Evolutionary conservation across 116 monocot species (phyloP), one percentile per base, ranked within the genome.

Genomic region (Zostera marina): DNA sequence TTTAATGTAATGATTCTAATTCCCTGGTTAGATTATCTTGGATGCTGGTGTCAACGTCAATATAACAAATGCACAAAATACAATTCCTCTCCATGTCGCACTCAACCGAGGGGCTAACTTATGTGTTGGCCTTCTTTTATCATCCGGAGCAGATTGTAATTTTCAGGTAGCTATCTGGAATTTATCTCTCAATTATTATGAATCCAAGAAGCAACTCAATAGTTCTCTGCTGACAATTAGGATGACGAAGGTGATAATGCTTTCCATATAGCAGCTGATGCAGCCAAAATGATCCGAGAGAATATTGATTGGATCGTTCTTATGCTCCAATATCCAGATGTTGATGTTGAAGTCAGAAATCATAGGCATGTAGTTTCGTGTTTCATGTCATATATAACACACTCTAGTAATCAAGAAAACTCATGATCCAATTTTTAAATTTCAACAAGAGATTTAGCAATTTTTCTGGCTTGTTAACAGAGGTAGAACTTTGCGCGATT

Each of bases 181-280:
- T n/a, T 15, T 48, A 8, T 5, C 32, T 1, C 15, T 49, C 49
- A 17, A 20, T 49, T 49, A 16, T 17, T 15, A 1, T 49, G 9
- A 49, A 15, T 32, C 32, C 32, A 49, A 49, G n/a, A 49, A 49
- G 13, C 4, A 54, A 11, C 22, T 32, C 26, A 54, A 24, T 17
- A 16, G 17, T 23, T 65, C 0, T 53, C 22, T 43, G 10, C 25
- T 47, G 11, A n/a, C 61, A 26, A 59, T 67, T 69, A 99, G 99
- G 99, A 99, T 73, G 99, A 99, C 68, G 99, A 99, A 73, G 91
- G 99, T 57, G 91, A 99, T 58, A 99, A 87, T 79, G 91, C 99
- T 59, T 99, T 99, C 62, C 99, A 99, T 69, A 87, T 99, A 76
- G 91, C 99, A 32, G 99, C 99, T 79, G 91, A 99, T 77, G 90